phyloP scores from a whole-genome alignment of 2,329 filamentous ascomycete genomes.

The Chrysosporium queenslandicum region DNA sequence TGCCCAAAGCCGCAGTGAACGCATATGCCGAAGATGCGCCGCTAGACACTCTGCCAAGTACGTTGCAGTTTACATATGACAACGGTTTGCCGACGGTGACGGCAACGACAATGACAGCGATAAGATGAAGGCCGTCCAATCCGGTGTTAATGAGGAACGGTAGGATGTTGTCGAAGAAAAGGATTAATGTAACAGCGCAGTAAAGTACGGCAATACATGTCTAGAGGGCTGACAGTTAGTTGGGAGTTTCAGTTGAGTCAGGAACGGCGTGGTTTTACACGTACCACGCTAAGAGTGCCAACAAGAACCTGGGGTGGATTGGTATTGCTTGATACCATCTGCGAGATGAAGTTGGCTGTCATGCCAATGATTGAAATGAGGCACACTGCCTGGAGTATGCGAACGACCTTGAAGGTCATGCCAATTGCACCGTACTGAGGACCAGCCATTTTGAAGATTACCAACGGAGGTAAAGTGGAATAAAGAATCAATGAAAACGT shows the following conservation, averaged over 20 bases:
- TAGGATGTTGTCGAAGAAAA: constrained; percentile 66
- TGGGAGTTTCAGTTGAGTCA: background rate
- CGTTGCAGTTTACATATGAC: constrained; percentile 63
- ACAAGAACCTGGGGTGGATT: constrained; percentile 63
- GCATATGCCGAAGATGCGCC: constrained; percentile 43
- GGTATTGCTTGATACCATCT: constrained; percentile 58
- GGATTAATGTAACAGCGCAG: constrained; percentile 67
- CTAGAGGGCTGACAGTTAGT: constrained; percentile 36
- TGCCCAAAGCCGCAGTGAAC: constrained; percentile 45
- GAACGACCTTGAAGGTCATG: constrained; percentile 64
- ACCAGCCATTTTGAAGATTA: constrained; percentile 39
- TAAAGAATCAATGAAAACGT: background rate
- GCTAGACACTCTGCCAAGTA: constrained; percentile 41
- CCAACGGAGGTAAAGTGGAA: background rate
- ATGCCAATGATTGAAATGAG: constrained; percentile 72
- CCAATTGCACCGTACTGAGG: constrained; percentile 62
- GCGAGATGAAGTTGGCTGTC: constrained; percentile 68
- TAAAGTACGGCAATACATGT: constrained; percentile 71
- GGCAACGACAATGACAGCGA: constrained; percentile 68
- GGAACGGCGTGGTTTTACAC: constrained; percentile 29
- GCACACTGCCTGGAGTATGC: constrained; percentile 58
- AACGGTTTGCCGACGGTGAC: constrained; percentile 71
- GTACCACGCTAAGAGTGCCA: constrained; percentile 67
- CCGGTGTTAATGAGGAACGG: constrained; percentile 60
- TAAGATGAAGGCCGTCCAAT: constrained; percentile 58